Base-by-base conservation (phyloP, 2,329 filamentous ascomycete species). In the Pseudonectria foliicola region DNA sequence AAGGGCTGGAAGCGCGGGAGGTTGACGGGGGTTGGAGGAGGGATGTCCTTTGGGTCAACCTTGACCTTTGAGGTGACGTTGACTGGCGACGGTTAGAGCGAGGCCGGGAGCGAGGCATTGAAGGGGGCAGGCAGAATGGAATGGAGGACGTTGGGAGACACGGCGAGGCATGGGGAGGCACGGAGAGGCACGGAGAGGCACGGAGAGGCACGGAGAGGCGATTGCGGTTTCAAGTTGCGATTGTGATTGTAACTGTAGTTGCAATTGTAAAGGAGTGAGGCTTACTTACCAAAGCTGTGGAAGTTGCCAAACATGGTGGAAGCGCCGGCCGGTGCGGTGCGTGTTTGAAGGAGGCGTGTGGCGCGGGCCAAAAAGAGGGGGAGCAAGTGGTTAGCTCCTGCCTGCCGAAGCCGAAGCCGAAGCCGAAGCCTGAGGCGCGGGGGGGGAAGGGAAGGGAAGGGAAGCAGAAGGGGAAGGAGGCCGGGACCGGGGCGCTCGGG, bases 11-110 rank as follows among this genome's bases (percentile, higher is more conserved):
- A 64, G 25, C 57, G 55, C 34, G 75, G 75, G 28, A 79, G 62
- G 44, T 57, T 62, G 44, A 79, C 52, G 13, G 73, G 70, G 7
- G 75, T 79, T 29, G 74, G 65, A 26, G 70, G 64, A n/a, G 73
- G 73, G 10, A 77, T 64, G 40, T 77, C 64, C 47, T 70, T 67
- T 13, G 70, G 68, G 36, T 63, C 54, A 47, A 66, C 44, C 43
- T 52, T 59, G 34, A 35, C 38, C 39, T 45, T 50, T 37, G 50
- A 32, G 27, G 52, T 49, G 35, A 57, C 37, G 36, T 46, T 53
- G 37, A 55, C 56, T 60, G 39, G 36, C 29, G 31, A 27, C 18
- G 38, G 38, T 47, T 45, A 45, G 40, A 37, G 41, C 30, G 35
- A 41, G 34, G 33, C 30, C 36, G 35, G 44, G 40, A 39, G 39